A percentile compares a stretch with the other conserved stretches of the same genome.
Evolutionary conservation across 2,329 filamentous ascomycete species (phyloP).

Genomic region (Amphichorda felina): DNA sequence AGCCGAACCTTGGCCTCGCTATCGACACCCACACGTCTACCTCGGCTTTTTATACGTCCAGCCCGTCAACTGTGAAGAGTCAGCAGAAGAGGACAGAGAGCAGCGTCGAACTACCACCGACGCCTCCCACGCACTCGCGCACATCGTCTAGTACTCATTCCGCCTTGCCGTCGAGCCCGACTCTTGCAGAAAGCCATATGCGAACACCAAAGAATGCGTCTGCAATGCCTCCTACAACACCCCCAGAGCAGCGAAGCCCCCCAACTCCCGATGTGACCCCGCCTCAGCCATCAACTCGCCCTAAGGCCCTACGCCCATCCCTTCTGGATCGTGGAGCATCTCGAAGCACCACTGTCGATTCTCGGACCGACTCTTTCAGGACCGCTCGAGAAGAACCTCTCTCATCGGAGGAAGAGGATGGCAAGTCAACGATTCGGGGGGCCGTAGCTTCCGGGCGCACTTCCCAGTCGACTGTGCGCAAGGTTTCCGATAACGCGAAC

Average conservation of each 20-base stretch:
- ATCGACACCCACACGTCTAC: conserved; percentile 15
- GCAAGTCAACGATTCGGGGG: conserved; percentile 27
- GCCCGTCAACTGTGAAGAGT: conserved; percentile 26
- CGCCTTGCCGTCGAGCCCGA: conserved; percentile 27
- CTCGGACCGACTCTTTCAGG: conserved; percentile 58
- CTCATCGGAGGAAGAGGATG: conserved; percentile 48
- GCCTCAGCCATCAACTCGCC: conserved; percentile 37
- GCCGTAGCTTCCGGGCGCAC: conserved; percentile 24
- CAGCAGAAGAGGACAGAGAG: conserved; percentile 27
- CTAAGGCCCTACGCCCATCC: conserved; percentile 31
- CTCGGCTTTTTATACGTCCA: conserved; percentile 20
- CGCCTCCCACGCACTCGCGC: conserved; percentile 48
- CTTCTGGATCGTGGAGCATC: conserved; percentile 36
- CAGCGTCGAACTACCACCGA: conserved; percentile 45
- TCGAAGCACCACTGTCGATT: conserved; percentile 44
- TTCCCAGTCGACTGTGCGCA: conserved; percentile 32
- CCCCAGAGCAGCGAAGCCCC: conserved; percentile 53
- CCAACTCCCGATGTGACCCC: conserved; percentile 69
- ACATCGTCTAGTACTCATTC: conserved; percentile 41
- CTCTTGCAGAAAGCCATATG: conserved; percentile 22
- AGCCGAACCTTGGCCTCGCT: conserved; percentile 11
- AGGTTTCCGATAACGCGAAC: conserved; percentile 13
- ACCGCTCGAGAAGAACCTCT: conserved; percentile 56
- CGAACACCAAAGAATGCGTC: conserved; percentile 25
- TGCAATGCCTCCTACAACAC: conserved; percentile 39